phyloP scores from a whole-genome alignment of 768 basidiomycete species.

The Boletus huronensis region DNA sequence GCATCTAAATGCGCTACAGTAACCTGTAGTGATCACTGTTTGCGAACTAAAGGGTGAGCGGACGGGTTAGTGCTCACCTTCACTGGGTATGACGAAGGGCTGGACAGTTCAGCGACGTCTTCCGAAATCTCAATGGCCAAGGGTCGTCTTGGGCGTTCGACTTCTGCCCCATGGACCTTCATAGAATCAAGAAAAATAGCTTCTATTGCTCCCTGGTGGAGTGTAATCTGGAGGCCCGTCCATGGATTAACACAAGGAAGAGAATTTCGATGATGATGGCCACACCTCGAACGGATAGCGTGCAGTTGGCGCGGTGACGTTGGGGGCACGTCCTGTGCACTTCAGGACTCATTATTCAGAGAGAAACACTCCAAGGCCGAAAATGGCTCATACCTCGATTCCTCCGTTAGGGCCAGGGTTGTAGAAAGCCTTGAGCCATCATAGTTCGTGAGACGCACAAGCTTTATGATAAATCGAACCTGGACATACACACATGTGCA shows the following conservation, averaged over 20 bases:
- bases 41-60: neutral
- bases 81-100: slow-evolving; percentile 28
- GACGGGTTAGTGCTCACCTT: slow-evolving; percentile 15
- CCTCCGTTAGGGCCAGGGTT: slow-evolving; percentile 59
- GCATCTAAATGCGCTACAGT: slow-evolving; percentile 20
- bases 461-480: neutral
- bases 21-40: slow-evolving; percentile 13
- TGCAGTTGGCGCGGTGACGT: slow-evolving; percentile 58
- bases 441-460: neutral
- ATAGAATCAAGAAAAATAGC: slow-evolving; percentile 41
- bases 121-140: slow-evolving; percentile 31
- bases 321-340: slow-evolving; percentile 61
- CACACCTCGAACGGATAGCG: slow-evolving; percentile 69
- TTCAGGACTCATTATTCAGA: slow-evolving; percentile 24
- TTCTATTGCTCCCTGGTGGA: slow-evolving; percentile 44
- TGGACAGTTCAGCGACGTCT: slow-evolving; percentile 37
- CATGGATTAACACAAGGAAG: neutral
- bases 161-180: slow-evolving; percentile 25
- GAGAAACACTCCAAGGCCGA: neutral
- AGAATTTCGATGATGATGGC: neutral
- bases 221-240: slow-evolving; percentile 24
- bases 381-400: slow-evolving; percentile 47
- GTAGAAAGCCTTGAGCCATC: slow-evolving; percentile 59
- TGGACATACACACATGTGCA: slow-evolving; percentile 61
- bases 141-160: slow-evolving; percentile 37